A percentile compares a stretch with the other conserved stretches of the same genome.
These are phyloP conservation scores for Kodamaea plutei DNA, from an alignment of 1,139 yeast genomes.

Conservation along the genomic window DNA sequence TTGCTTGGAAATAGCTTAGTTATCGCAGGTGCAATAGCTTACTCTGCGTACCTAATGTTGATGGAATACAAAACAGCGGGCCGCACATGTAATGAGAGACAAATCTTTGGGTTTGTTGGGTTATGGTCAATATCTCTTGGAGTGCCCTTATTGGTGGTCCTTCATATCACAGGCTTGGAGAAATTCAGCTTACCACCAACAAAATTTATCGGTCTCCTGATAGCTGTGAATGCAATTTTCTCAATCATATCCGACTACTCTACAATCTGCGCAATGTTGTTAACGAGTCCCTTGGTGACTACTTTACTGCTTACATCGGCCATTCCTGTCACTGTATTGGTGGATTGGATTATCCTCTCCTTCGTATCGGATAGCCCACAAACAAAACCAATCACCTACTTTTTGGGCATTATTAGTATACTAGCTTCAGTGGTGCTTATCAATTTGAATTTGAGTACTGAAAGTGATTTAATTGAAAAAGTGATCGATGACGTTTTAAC, in stretches of 20 bases:
- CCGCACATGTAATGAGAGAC: conserved; percentile 43
- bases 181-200: conserved; percentile 36
- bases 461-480: conserved; percentile 43
- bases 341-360: conserved; percentile 36
- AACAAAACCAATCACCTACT: conserved; percentile 31
- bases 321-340: conserved; percentile 49
- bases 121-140: conserved; percentile 36
- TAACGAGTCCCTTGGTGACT: conserved; percentile 53
- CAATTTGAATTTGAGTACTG: conserved; percentile 40
- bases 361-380: conserved; percentile 18
- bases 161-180: conserved; percentile 35
- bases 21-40: conserved; percentile 43
- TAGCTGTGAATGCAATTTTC: conserved; percentile 41
- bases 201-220: conserved; percentile 26
- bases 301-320: conserved; percentile 50
- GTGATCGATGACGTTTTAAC: conserved; percentile 48
- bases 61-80: conserved; percentile 45
- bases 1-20: conserved; percentile 45
- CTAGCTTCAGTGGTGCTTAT: conserved; percentile 45
- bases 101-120: conserved; percentile 48
- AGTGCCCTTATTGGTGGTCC: conserved; percentile 33
- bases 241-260: conserved; percentile 48
- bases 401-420: conserved; percentile 45
- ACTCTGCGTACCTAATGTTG: conserved; percentile 42
- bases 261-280: conserved; percentile 47